Evolutionary conservation across 2,329 filamentous ascomycete species (phyloP).

Genomic region (Colletotrichum sp.): DNA sequence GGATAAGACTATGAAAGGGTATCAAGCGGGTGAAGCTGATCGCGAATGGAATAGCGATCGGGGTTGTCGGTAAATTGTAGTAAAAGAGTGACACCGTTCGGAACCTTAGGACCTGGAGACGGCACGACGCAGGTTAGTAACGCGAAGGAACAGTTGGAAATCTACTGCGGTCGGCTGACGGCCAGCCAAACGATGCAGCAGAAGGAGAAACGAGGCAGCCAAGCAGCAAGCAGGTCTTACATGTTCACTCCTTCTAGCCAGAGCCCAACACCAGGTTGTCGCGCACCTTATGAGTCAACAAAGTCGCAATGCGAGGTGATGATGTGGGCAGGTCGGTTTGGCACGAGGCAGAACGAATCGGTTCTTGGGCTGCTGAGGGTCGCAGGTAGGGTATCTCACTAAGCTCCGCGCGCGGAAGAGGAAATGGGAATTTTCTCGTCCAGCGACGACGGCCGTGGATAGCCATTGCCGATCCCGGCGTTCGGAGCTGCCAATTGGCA

Average conservation of each 20-base stretch:
- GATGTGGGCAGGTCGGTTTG: background rate
- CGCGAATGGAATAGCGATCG: background rate
- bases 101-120: slow-evolving; percentile 3
- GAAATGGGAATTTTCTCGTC: slow-evolving; percentile 14
- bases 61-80: background rate
- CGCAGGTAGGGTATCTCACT: background rate
- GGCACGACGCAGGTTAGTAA: slow-evolving; percentile 25
- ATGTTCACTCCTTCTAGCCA: background rate
- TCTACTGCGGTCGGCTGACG: background rate
- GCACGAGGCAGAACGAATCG: background rate
- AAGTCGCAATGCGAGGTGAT: background rate
- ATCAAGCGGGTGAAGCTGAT: background rate
- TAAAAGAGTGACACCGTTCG: slow-evolving; percentile 5
- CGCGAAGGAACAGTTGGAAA: background rate
- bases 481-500: slow-evolving; percentile 8
- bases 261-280: background rate
- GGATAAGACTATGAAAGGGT: background rate
- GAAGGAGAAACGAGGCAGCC: background rate
- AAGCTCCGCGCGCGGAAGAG: slow-evolving; percentile 20
- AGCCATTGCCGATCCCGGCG: slow-evolving; percentile 21
- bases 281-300: background rate
- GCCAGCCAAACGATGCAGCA: background rate
- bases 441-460: slow-evolving; percentile 14
- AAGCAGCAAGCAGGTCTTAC: background rate
- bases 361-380: background rate